Conservation (phyloP, 495 filamentous ascomycete species). For the Pseudoneurospora amorphoporcata region DNA sequence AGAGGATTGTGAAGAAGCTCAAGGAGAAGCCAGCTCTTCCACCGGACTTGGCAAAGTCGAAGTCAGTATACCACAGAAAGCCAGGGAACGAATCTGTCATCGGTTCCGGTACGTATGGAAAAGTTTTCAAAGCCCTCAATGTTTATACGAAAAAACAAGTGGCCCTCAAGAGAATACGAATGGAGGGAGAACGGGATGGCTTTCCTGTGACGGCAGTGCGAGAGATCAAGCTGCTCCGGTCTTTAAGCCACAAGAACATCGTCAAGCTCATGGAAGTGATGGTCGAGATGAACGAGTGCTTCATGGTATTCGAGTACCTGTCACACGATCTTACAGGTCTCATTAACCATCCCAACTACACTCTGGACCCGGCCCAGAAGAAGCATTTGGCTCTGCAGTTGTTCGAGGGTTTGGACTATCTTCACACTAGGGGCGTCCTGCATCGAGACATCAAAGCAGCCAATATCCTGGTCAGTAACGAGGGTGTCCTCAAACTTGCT, state of each 20-base stretch:
- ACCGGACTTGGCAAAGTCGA: constrained; percentile 59
- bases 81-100: constrained; percentile 92
- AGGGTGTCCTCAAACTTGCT: constrained; percentile 80
- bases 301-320: constrained; percentile 99
- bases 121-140: constrained; percentile 97
- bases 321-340: constrained; percentile 68
- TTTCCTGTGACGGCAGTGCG: constrained; percentile 95
- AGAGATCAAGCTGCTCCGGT: constrained; percentile 93
- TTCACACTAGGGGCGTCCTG: constrained; percentile 85
- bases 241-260: constrained; percentile 82
- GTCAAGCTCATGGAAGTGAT: constrained; percentile 88
- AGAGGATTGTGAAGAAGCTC: constrained; percentile 55
- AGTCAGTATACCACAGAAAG: constrained; percentile 84
- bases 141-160: constrained; percentile 87
- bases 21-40: constrained; percentile 63
- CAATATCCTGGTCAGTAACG: constrained; percentile 87
- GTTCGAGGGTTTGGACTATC: constrained; percentile 88
- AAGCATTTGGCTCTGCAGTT: constrained; percentile 91
- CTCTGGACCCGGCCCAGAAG: constrained; percentile 75
- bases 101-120: constrained; percentile 88
- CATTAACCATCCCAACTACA: constrained; percentile 90
- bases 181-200: constrained; percentile 96
- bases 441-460: constrained; percentile 94
- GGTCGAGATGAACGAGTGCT: constrained; percentile 97
- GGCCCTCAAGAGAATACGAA: constrained; percentile 74